These are phyloP conservation scores for Vitis riparia DNA, from an alignment of 164 flowering plant species.

Conservation along the genomic window DNA sequence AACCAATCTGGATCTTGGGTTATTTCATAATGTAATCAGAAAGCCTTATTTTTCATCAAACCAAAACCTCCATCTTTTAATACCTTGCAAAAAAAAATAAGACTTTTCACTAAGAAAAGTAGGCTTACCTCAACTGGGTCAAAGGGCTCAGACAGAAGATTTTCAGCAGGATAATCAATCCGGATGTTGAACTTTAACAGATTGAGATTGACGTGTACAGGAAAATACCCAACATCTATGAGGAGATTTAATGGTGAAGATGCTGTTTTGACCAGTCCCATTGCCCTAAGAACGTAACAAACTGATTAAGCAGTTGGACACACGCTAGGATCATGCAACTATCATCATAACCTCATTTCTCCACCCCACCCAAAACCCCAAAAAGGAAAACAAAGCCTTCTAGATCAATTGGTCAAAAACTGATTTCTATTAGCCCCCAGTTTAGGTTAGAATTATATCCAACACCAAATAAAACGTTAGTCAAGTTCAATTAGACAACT, in stretches of 20 bases:
- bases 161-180: slow-evolving; percentile 70
- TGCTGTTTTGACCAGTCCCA: slow-evolving; percentile 74
- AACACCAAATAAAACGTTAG: neutral
- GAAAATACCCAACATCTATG: slow-evolving; percentile 80
- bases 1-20: too few species aligned
- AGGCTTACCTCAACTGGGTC: slow-evolving; percentile 69
- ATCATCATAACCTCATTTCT: neutral
- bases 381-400: neutral
- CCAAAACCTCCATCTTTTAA: too few species aligned
- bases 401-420: neutral
- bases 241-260: slow-evolving; percentile 82
- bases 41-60: too few species aligned
- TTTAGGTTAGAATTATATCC: neutral
- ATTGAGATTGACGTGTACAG: slow-evolving; percentile 89
- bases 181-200: slow-evolving; percentile 65
- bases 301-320: neutral
- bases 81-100: neutral
- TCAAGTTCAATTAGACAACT: slow-evolving; percentile 13
- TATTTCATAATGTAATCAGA: fast-evolving
- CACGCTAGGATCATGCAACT: neutral
- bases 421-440: neutral
- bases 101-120: neutral
- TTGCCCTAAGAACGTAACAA: slow-evolving; percentile 53
- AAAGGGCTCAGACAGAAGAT: slow-evolving; percentile 48
- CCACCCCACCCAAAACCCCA: too few species aligned